These are phyloP conservation scores for Pseudocercospora musae DNA, from an alignment of 2,329 filamentous ascomycete genomes.

Conservation along the genomic window DNA sequence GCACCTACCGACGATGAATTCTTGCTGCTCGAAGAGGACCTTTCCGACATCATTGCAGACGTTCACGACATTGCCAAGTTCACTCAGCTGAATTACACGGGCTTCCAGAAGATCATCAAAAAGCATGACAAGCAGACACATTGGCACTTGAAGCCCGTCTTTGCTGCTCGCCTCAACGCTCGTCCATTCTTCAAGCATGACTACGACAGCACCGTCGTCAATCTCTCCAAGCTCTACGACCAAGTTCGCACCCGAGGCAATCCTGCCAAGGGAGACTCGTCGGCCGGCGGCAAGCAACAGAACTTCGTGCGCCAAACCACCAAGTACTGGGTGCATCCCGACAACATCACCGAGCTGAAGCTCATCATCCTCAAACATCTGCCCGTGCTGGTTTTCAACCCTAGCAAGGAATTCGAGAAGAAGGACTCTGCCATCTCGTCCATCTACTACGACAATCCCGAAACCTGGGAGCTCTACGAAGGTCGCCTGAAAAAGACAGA, in stretches of 20 bases:
- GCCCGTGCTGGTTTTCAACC: constrained; percentile 94
- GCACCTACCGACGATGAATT: constrained; percentile 85
- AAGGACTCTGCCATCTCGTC: constrained; percentile 94
- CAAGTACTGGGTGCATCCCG: constrained; percentile 98
- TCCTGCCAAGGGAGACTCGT: constrained; percentile 84
- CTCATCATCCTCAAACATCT: constrained; percentile 97
- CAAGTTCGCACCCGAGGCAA: constrained; percentile 89
- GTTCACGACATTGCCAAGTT: constrained; percentile 98
- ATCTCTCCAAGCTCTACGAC: constrained; percentile 93
- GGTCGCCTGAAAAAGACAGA: constrained; percentile 97
- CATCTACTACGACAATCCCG: constrained; percentile 95
- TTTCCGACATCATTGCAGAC: constrained; percentile 97
- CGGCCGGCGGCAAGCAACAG: constrained; percentile 86
- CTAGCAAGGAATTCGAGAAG: constrained; percentile 90
- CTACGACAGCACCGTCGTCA: constrained; percentile 92
- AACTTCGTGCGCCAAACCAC: constrained; percentile 97
- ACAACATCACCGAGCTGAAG: constrained; percentile 97
- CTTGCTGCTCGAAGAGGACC: constrained; percentile 84
- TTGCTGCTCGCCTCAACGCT: constrained; percentile 87
- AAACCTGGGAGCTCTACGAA: constrained; percentile 90
- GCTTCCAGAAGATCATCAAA: constrained; percentile 99
- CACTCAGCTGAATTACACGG: constrained; percentile 96
- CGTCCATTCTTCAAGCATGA: constrained; percentile 99
- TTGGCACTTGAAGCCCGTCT: constrained; percentile 93
- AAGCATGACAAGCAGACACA: constrained; percentile 95